Base-by-base conservation (phyloP, 2,329 filamentous ascomycete species). In the Penicillium thymicola region DNA sequence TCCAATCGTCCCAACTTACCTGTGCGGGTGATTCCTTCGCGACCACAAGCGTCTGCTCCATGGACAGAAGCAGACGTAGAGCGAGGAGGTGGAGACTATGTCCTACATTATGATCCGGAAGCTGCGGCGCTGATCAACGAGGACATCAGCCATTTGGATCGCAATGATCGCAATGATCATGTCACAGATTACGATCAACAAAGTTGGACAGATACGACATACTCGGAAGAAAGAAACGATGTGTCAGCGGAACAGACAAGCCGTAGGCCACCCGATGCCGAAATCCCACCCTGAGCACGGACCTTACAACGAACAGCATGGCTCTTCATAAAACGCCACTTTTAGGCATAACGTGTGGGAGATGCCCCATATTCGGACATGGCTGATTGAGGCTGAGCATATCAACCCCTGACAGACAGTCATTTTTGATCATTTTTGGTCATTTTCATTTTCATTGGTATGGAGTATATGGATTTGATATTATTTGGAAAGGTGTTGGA, bases 1-100 rank as follows among this genome's bases (percentile, higher is more conserved):
- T 30, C 62, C 11, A 51, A 36, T 9, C 65, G 59, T 23, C 40
- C 59, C 25, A 61, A 65, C 52, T 51, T 72, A 4, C 83, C 82
- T 2, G 79, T 85, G 13, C 84, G 81, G 5, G 77, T 86, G 38
- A 84, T 87, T 43, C 84, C 84, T 5, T 82, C 83, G 3, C 84
- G 84, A 58, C 78, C 81, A 37, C 75, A 79, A 49, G 75, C 76
- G 30, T 79, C 79, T 34, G 75, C 81, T 47, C 80, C 81, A 2
- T 86, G 83, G 82, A 81, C 76, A n/a, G 77, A 80, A 4, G 70
- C 73, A 21, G 70, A 72, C 34, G 59, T 70, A 16, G 65, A 68
- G 25, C 53, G 62, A 34, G 67, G 66, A 27, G 52, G 66, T 45
- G 59, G 61, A 10, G 60, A 68, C 23, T 71, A 73, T 47, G 66